Percentiles rank a stretch among this genome's conserved stretches.
These are phyloP conservation scores for Colletotrichum limetticola DNA, from an alignment of 2,329 filamentous ascomycete genomes.

Conservation along the genomic window DNA sequence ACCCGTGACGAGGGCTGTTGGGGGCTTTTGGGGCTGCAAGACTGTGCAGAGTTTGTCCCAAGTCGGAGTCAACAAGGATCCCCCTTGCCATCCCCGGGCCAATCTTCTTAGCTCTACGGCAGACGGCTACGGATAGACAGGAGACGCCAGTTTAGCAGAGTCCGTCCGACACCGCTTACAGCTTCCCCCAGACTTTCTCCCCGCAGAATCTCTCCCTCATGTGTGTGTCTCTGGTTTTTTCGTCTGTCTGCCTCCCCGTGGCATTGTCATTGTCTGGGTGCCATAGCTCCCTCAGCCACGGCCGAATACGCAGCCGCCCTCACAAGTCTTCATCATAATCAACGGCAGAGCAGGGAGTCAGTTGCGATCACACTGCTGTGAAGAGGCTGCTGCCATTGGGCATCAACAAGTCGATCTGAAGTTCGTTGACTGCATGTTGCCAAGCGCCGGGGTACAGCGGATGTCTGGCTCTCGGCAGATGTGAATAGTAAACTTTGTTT, in stretches of 20 bases:
- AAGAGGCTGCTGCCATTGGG: background rate
- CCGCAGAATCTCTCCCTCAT: background rate
- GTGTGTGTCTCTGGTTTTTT: background rate
- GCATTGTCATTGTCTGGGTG: background rate
- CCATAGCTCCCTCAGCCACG: conserved; percentile 5
- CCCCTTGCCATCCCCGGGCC: conserved; percentile 9
- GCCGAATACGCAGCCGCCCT: background rate
- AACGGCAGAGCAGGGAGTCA: background rate
- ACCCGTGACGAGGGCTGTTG: conserved; percentile 18
- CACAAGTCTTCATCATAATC: too few species aligned
- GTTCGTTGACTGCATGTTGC: background rate
- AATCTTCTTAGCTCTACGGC: background rate
- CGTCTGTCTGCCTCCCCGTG: background rate
- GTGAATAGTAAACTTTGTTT: conserved; percentile 25
- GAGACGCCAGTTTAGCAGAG: background rate
- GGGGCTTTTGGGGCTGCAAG: background rate
- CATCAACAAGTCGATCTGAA: background rate
- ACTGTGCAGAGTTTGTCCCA: conserved; percentile 12
- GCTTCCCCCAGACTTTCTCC: conserved; percentile 15
- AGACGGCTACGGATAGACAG: background rate
- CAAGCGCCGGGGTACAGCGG: background rate
- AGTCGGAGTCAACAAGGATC: background rate
- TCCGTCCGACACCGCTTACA: conserved; percentile 18
- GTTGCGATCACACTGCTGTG: background rate
- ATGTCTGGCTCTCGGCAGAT: conserved; percentile 2